A percentile compares a stretch with the other conserved stretches of the same genome.
Evolutionary conservation across 2,329 filamentous ascomycete genomes (phyloP).

Genomic region (Colletotrichum aenigma): DNA sequence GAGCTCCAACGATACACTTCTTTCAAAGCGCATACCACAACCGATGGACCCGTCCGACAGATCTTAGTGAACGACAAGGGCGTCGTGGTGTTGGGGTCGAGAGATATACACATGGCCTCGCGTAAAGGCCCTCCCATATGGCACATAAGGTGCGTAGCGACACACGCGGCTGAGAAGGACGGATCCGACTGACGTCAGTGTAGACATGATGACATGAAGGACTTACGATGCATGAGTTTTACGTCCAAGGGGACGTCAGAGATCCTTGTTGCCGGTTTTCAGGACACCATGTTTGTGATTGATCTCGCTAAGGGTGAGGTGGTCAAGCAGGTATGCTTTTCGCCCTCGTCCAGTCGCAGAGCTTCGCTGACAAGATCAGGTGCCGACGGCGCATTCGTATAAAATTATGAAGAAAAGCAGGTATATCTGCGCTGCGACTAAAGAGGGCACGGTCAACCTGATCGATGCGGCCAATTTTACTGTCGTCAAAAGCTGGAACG

Average conservation of each 20-base stretch:
- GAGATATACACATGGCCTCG: conserved; percentile 86
- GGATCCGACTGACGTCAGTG: not conserved
- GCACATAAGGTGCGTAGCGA: conserved; percentile 73
- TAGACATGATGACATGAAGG: conserved; percentile 78
- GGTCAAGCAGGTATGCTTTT: conserved; percentile 61
- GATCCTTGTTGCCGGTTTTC: conserved; percentile 85
- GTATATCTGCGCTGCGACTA: conserved; percentile 91
- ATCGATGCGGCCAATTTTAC: conserved; percentile 80
- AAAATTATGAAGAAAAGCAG: conserved; percentile 90
- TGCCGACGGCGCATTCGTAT: conserved; percentile 78
- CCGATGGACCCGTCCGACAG: conserved; percentile 83
- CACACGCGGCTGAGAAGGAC: not conserved
- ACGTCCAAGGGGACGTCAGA: conserved; percentile 84
- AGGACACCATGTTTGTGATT: conserved; percentile 82
- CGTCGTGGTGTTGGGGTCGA: conserved; percentile 81
- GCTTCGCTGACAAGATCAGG: conserved; percentile 46
- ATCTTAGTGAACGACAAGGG: conserved; percentile 91
- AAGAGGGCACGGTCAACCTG: conserved; percentile 81
- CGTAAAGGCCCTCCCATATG: conserved; percentile 84
- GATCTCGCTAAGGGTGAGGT: conserved; percentile 74
- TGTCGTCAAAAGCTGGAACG: conserved; percentile 86
- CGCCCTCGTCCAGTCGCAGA: not conserved
- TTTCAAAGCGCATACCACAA: conserved; percentile 75
- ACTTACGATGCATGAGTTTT: conserved; percentile 94
- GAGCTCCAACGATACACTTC: conserved; percentile 91